A percentile compares a stretch with the other conserved stretches of the same genome.
These are phyloP conservation scores for Candida smagusa DNA, from an alignment of 1,139 yeast genomes.

Conservation along the genomic window DNA sequence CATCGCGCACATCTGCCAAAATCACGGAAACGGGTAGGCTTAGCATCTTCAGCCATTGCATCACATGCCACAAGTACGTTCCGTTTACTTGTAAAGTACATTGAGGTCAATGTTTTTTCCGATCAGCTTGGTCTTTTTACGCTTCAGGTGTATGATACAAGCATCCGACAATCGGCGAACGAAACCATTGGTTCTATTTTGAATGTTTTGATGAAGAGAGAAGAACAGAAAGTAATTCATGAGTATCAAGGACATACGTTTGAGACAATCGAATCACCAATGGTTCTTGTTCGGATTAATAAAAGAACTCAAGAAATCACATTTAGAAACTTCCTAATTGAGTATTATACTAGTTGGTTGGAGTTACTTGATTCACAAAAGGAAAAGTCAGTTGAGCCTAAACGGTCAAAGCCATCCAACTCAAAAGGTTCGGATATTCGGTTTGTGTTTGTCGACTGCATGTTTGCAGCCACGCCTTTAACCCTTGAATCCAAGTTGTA, in stretches of 20 bases:
- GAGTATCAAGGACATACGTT: conserved; percentile 23
- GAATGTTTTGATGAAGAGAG: conserved; percentile 20
- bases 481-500: conserved; percentile 52
- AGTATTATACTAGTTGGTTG: conserved; percentile 60
- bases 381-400: conserved; percentile 13
- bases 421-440: conserved; percentile 31
- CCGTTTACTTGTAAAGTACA: conserved; percentile 20
- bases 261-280: conserved; percentile 15
- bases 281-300: conserved; percentile 19
- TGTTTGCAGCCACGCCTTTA: conserved; percentile 58
- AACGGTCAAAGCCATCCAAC: conserved; percentile 3
- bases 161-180: conserved; percentile 22
- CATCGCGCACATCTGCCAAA: neutral
- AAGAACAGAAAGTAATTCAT: conserved; percentile 27
- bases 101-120: conserved; percentile 22
- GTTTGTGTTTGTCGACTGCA: conserved; percentile 48
- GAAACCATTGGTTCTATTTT: conserved; percentile 22
- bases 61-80: conserved; percentile 13
- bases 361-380: conserved; percentile 12
- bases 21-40: conserved; percentile 1
- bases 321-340: conserved; percentile 43
- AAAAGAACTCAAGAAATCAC: conserved; percentile 32
- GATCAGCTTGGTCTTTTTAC: conserved; percentile 47
- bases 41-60: neutral
- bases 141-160: conserved; percentile 20